A percentile compares a stretch with the other conserved stretches of the same genome.
Evolutionary conservation across 2,329 filamentous ascomycete genomes (phyloP).

Genomic region (Penicillium concentricum): DNA sequence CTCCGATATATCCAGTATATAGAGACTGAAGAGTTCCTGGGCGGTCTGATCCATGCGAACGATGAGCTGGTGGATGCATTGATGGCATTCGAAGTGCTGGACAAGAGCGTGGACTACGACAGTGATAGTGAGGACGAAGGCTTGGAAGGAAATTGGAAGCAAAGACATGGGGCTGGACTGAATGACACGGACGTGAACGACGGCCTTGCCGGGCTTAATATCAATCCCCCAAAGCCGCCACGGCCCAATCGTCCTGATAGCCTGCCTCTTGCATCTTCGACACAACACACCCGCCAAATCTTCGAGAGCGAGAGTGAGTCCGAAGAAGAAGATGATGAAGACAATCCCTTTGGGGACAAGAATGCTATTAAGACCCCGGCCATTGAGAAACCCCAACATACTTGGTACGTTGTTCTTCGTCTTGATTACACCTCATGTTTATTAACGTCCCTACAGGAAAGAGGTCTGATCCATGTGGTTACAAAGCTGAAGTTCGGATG

Average conservation of each 20-base stretch:
- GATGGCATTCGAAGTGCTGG: conserved; percentile 92
- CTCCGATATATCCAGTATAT: conserved; percentile 90
- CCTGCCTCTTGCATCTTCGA: conserved; percentile 38
- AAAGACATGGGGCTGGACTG: conserved; percentile 16
- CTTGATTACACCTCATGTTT: not conserved
- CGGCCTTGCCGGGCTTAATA: conserved; percentile 34
- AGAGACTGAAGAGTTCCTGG: conserved; percentile 87
- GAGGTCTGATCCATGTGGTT: conserved; percentile 23
- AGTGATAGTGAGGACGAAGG: conserved; percentile 63
- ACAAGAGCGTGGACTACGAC: conserved; percentile 62
- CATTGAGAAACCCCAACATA: conserved; percentile 32
- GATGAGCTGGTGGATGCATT: conserved; percentile 92
- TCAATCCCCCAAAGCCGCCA: conserved; percentile 39
- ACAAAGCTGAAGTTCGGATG: not conserved
- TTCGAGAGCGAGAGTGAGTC: conserved; percentile 58
- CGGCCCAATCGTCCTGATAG: conserved; percentile 62
- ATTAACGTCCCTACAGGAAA: conserved; percentile 26
- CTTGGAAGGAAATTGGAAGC: conserved; percentile 31
- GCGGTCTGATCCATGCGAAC: conserved; percentile 86
- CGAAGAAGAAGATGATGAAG: conserved; percentile 69
- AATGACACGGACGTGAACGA: conserved; percentile 30
- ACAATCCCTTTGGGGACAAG: conserved; percentile 82
- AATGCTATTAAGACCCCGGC: conserved; percentile 56
- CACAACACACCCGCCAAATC: conserved; percentile 26
- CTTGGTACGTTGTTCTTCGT: conserved; percentile 31